A percentile compares a stretch with the other conserved stretches of the same genome.
Conservation (phyloP, 306 rosid genomes). For the Castanea mollissima region DNA sequence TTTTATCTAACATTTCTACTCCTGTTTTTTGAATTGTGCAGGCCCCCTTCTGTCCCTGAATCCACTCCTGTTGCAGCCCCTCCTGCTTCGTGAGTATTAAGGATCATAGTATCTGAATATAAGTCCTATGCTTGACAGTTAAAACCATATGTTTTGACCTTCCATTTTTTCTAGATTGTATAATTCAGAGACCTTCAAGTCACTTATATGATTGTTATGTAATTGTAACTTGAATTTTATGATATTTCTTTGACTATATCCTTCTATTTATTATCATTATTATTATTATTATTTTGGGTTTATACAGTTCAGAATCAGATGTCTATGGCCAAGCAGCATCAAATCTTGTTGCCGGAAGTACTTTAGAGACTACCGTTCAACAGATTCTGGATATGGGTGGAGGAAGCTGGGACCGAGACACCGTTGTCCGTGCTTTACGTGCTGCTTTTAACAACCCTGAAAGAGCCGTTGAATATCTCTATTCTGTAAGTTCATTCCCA, state of each 20-base stretch:
- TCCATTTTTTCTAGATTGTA: not conserved
- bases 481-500: slow-evolving; percentile 59
- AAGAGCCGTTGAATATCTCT: slow-evolving; percentile 83
- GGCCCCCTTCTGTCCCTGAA: slow-evolving; percentile 39
- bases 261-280: not conserved
- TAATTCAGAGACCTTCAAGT: not conserved
- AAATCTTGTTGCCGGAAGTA: slow-evolving; percentile 60
- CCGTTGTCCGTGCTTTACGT: slow-evolving; percentile 72
- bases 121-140: not conserved
- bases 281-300: not conserved
- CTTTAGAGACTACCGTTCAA: slow-evolving; percentile 57
- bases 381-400: slow-evolving; percentile 84
- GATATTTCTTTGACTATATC: not conserved
- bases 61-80: slow-evolving; percentile 46
- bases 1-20: not conserved
- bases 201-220: slow-evolving; percentile 7
- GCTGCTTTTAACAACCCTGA: slow-evolving; percentile 90
- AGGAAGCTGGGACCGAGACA: slow-evolving; percentile 86
- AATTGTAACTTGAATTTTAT: not conserved
- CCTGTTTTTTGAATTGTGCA: slow-evolving; percentile 25
- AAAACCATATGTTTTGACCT: not conserved
- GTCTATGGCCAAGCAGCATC: slow-evolving; percentile 65
- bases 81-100: slow-evolving; percentile 37
- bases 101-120: not conserved
- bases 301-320: slow-evolving; percentile 52